These are phyloP conservation scores for Helminthosporium solani DNA, from an alignment of 2,329 filamentous ascomycete genomes.

Conservation along the genomic window DNA sequence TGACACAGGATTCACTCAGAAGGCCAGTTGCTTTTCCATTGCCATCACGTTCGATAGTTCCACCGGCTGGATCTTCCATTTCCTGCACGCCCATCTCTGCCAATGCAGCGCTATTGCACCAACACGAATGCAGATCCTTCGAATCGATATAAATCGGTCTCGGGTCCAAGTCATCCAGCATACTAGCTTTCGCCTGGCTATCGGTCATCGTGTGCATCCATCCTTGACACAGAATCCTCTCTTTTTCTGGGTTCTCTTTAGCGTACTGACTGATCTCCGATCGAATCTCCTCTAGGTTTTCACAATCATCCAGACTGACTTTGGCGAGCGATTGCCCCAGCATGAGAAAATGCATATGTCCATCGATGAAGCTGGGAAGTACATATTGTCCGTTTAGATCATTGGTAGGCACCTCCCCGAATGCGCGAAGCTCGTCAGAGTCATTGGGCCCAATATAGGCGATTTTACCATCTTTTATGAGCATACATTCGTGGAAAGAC, in stretches of 20 bases:
- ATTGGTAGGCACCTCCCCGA: conserved; percentile 18
- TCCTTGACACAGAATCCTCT: conserved; percentile 54
- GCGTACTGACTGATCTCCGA: conserved; percentile 50
- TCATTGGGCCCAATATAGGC: conserved; percentile 41
- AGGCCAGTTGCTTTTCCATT: conserved; percentile 52
- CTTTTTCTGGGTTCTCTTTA: conserved; percentile 45
- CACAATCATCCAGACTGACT: conserved; percentile 50
- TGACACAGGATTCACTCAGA: conserved; percentile 56
- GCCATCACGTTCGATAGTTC: conserved; percentile 53
- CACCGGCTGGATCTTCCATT: conserved; percentile 53
- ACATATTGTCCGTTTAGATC: conserved; percentile 46
- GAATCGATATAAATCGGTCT: conserved; percentile 59
- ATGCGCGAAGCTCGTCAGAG: conserved; percentile 28
- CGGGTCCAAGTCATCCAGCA: conserved; percentile 55
- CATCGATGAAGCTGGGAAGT: conserved; percentile 59
- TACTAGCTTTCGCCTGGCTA: conserved; percentile 50
- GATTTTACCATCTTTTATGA: conserved; percentile 46
- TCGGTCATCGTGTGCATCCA: conserved; percentile 61
- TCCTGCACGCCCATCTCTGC: conserved; percentile 52
- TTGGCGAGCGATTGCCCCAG: conserved; percentile 58
- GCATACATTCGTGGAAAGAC: conserved; percentile 33
- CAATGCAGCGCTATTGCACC: conserved; percentile 57
- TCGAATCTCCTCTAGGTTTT: conserved; percentile 53
- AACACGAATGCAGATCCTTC: conserved; percentile 59
- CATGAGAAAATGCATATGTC: conserved; percentile 59